Percentiles rank a stretch among this genome's conserved stretches.
Conservation (phyloP, 306 rosid species). For the Vachellia collinsii region DNA sequence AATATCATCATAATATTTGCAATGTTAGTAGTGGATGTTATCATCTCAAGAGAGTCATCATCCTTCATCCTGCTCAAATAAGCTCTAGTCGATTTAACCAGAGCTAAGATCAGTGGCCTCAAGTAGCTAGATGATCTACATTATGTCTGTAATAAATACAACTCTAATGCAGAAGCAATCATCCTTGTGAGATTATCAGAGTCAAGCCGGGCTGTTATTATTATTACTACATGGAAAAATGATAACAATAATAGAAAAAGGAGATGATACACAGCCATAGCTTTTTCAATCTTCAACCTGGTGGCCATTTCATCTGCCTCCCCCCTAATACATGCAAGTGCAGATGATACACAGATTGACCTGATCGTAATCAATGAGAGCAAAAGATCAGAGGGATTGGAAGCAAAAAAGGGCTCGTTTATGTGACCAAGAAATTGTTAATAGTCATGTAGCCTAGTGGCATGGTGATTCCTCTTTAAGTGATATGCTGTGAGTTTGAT, state of each 20-base stretch:
- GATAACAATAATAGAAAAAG: not conserved
- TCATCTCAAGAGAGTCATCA: too few species aligned
- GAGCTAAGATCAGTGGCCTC: not conserved
- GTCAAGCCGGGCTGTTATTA: not conserved
- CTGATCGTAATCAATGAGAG: conserved; percentile 43
- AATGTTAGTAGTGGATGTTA: too few species aligned
- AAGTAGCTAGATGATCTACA: not conserved
- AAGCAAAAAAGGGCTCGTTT: not conserved
- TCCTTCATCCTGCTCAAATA: not conserved
- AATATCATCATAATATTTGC: not conserved
- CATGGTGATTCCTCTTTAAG: not conserved
- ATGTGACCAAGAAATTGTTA: not conserved
- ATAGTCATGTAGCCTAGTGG: not conserved
- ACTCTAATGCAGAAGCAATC: not conserved
- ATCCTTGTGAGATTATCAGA: conserved; percentile 6
- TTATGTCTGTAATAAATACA: conserved; percentile 2
- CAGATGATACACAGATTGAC: conserved; percentile 92
- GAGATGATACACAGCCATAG: not conserved
- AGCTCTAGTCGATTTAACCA: not conserved
- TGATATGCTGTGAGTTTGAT: not conserved
- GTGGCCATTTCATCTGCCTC: conserved; percentile 87
- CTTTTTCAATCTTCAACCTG: conserved; percentile 60
- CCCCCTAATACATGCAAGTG: conserved; percentile 93
- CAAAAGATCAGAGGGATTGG: not conserved
- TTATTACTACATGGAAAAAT: not conserved